Evolutionary conservation across 805 yeast species (phyloP).

Genomic region (Saturnispora galanensis): DNA sequence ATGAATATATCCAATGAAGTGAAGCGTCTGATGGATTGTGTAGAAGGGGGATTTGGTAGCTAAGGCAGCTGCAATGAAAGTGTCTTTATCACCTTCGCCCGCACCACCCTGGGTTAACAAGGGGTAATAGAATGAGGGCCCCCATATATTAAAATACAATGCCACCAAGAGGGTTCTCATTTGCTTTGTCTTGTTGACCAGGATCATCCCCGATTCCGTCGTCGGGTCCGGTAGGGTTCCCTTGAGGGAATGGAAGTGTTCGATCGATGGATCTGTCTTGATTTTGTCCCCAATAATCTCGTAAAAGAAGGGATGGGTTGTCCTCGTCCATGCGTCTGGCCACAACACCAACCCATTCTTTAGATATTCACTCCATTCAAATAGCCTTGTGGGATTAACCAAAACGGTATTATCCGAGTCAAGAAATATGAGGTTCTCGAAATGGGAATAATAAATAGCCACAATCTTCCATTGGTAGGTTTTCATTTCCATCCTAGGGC

Average conservation of each 20-base stretch:
- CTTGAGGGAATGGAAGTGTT: slow-evolving; percentile 48
- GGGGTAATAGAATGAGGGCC: slow-evolving; percentile 48
- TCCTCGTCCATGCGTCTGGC: slow-evolving; percentile 68
- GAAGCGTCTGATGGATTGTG: slow-evolving; percentile 41
- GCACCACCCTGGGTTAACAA: slow-evolving; percentile 38
- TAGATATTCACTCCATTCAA: slow-evolving; percentile 33
- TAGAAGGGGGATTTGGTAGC: slow-evolving; percentile 51
- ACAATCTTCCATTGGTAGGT: slow-evolving; percentile 45
- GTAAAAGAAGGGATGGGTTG: slow-evolving; percentile 51
- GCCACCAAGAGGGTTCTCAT: slow-evolving; percentile 43
- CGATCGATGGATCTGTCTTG: slow-evolving; percentile 18
- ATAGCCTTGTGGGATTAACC: slow-evolving; percentile 34
- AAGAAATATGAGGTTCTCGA: slow-evolving; percentile 37
- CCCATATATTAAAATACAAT: slow-evolving; percentile 50
- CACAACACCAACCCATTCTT: slow-evolving; percentile 42
- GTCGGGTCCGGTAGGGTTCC: slow-evolving; percentile 58
- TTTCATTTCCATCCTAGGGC: slow-evolving; percentile 28
- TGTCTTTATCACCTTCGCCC: slow-evolving; percentile 52
- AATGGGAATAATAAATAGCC: slow-evolving; percentile 36
- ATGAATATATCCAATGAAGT: slow-evolving; percentile 41
- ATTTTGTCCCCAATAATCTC: slow-evolving; percentile 21
- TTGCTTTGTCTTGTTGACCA: slow-evolving; percentile 48
- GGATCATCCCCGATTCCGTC: slow-evolving; percentile 55
- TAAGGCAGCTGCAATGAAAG: slow-evolving; percentile 47
- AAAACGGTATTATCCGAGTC: slow-evolving; percentile 45